Base-by-base conservation (phyloP, 192 early-diverging fungal species). In the Thoreauomyces humboldtii region DNA sequence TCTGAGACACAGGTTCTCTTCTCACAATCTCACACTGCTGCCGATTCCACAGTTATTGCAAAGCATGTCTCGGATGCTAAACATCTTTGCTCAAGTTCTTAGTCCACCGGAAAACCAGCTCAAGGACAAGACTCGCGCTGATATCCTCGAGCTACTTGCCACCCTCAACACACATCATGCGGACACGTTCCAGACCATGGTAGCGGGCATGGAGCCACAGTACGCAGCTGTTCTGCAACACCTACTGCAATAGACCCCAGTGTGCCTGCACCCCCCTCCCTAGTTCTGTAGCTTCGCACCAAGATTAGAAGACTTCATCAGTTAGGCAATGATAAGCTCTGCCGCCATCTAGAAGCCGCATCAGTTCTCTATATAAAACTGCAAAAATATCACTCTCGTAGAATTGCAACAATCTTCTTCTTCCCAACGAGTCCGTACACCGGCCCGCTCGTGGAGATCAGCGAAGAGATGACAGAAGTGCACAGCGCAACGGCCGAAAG, bases 71-170 rank as follows among this genome's bases (percentile, higher is more conserved):
- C 62, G 72, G 33, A 66, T 88, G 41, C 59, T 88, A n/a, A 69
- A 72, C 34, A 73, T 85, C 41, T 88, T 88, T 63, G 71, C 71
- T 7, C 68, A 77, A 37, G 86, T 85, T 6, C 56, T 88, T 31
- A 67, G 78, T 27, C 65, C 65, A 28, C 71, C 80, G 50, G 81
- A 85, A 63, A 78, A 75, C 22, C 84, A 88, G 73, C 72, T 88
- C 38, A 77, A 71, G 46, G 76, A 81, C 4, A 48, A 41, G 21
- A 88, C 83, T 7, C 77, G 81, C 29, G 63, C 72, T 17, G 74
- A 83, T 55, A 72, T 88, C 64, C 73, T 86, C 52, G 85, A 84
- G 42, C 61, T 88, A 35, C 67, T 86, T 33, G 71, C 74, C 52
- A 82, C 76, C 2, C 58, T 88, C 36, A 77, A 82, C 60, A 58